Evolutionary conservation across 495 filamentous ascomycete species (phyloP).

Genomic region (Ascobolus immersus): DNA sequence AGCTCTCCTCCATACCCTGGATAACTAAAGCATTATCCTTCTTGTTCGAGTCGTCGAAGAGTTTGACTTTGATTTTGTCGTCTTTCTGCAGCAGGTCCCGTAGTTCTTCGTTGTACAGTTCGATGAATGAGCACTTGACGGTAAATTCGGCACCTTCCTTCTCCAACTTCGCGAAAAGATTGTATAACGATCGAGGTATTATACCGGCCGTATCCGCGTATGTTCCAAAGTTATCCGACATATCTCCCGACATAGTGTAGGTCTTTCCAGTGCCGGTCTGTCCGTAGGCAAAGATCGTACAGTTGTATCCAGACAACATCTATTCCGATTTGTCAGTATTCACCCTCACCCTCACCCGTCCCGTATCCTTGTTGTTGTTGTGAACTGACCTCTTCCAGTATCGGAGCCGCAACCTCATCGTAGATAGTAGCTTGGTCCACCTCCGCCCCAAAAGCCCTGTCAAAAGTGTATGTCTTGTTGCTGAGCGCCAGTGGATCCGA

Average conservation of each 20-base stretch:
- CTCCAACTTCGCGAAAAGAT: conserved; percentile 63
- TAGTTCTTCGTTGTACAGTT: conserved; percentile 92
- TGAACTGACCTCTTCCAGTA: conserved; percentile 58
- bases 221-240: conserved; percentile 60
- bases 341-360: not conserved
- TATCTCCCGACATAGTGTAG: conserved; percentile 97
- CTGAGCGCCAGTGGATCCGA: conserved; percentile 48
- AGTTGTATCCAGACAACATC: conserved; percentile 94
- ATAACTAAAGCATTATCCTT: conserved; percentile 62
- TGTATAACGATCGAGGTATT: conserved; percentile 67
- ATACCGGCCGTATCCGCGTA: conserved; percentile 82
- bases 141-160: conserved; percentile 53
- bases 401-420: conserved; percentile 77
- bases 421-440: conserved; percentile 82
- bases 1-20: conserved; percentile 90
- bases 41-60: conserved; percentile 70
- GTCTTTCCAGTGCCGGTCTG: conserved; percentile 97
- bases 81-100: conserved; percentile 64
- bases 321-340: conserved; percentile 14
- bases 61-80: conserved; percentile 68
- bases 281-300: conserved; percentile 94
- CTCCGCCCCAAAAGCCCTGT: conserved; percentile 87
- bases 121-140: conserved; percentile 95
- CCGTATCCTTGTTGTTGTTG: no score
- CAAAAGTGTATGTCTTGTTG: conserved; percentile 91